Base-by-base conservation (phyloP, 1,284 basidiomycete species). In the Sporisorium scitamineum region DNA sequence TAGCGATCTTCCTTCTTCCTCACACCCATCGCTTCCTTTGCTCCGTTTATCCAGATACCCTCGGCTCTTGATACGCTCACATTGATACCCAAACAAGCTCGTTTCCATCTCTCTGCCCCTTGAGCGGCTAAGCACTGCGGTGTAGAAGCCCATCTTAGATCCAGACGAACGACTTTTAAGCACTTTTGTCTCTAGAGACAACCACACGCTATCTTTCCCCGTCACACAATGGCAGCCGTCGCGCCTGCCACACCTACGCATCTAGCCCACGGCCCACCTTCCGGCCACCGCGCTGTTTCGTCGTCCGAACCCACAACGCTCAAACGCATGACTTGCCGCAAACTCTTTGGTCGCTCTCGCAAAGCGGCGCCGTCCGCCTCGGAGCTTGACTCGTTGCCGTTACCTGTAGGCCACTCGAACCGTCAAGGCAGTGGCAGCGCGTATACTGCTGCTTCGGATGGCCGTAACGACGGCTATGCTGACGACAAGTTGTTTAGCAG, bases 291-390 rank as follows among this genome's bases (percentile, higher is more conserved):
- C 8, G 37, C 39, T 14, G 24, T 20, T 6, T 22, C 60, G 16
- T 11, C 55, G 8, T 29, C 57, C 2, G 51, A 50, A 18, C n/a
- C 42, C 14, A n/a, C 37, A 44, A 11, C 42, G 20, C 18, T 27
- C n/a, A n/a, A 42, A 26, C 32, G 45, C 37, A 64, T 66, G 60
- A 47, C 70, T 1, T 59, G 60, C 0, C 71, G 62, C 51, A 74
- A 66, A 22, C 59, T 74, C 31, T 74, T 74, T 27, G 44, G 61
- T 20, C 65, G 71, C 34, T 59, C 66, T 14, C 71, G 66, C 45
- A 69, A 62, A 56, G 42, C 53, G 4, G n/a, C 52, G 10, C 51
- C 44, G 13, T 26, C 54, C 22, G 22, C 26, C 20, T 48, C 42
- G 13, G 27, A 54, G 27, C 54, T 32, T n/a, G 54, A 24, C 18